Evolutionary conservation across 257 asterid genomes (phyloP).

Genomic region (Nyctanthes arbortristis): DNA sequence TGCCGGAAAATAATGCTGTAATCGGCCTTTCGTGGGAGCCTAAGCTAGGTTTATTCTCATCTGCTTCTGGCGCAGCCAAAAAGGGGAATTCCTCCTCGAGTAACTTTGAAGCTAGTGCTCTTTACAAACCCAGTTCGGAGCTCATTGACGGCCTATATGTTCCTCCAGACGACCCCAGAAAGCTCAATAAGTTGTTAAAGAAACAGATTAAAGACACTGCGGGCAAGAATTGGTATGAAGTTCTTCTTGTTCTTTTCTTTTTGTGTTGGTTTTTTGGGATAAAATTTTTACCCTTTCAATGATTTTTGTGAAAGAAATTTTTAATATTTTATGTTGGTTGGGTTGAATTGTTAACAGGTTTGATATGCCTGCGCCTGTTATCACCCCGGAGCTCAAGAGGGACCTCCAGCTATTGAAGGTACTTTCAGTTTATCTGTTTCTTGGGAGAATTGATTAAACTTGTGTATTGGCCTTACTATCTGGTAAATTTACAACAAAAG

Average conservation of each 20-base stretch:
- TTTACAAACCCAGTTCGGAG: conserved; percentile 48
- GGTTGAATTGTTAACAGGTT: background rate
- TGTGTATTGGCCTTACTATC: background rate
- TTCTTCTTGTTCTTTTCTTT: background rate
- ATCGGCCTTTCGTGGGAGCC: background rate
- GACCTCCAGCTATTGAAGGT: background rate
- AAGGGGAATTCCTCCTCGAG: conserved; percentile 1
- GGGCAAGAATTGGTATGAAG: conserved; percentile 75
- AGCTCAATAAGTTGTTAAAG: conserved; percentile 56
- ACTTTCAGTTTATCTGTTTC: background rate
- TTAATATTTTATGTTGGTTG: too few relatives aligned
- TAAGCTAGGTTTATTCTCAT: background rate
- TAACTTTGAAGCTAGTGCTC: conserved; percentile 24
- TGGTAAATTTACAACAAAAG: background rate
- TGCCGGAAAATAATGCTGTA: background rate
- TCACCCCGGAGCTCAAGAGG: background rate
- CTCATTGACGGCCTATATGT: conserved; percentile 82
- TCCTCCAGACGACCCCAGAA: conserved; percentile 82
- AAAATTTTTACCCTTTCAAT: background rate
- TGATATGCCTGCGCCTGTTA: background rate
- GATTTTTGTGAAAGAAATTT: background rate
- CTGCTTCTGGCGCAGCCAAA: conserved; percentile 19
- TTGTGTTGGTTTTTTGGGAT: background rate
- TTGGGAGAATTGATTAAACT: background rate
- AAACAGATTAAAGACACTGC: conserved; percentile 81